phyloP scores from a whole-genome alignment of 495 filamentous ascomycete genomes.

The Aspergillus haitiensis region DNA sequence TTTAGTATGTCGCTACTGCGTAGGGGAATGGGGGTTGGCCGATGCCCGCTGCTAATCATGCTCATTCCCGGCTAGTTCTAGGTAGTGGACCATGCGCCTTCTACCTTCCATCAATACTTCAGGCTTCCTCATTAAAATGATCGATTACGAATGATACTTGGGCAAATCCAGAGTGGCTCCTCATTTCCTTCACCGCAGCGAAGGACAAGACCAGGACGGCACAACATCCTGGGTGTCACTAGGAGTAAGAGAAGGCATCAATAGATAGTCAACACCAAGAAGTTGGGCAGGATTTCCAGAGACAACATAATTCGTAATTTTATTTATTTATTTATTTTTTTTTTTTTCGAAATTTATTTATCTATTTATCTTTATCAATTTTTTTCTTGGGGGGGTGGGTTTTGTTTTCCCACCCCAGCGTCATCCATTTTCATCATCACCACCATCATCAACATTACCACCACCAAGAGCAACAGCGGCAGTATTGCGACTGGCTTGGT shows the following conservation, averaged over 20 bases:
- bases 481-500: background rate
- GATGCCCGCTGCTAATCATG: background rate
- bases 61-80: background rate
- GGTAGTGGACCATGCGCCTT: background rate
- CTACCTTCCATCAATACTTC: background rate
- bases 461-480: no score
- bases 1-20: background rate
- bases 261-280: background rate
- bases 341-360: no score
- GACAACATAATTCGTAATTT: no score
- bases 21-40: background rate
- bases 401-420: no score
- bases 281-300: background rate
- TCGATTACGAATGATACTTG: constrained; percentile 7
- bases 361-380: no score
- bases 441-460: no score
- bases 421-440: no score
- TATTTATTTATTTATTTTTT: no score
- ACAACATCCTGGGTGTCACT: no score
- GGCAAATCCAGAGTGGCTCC: background rate
- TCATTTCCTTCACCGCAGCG: background rate
- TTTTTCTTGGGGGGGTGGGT: no score
- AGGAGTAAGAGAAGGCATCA: no score
- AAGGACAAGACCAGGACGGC: background rate
- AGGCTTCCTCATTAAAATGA: constrained; percentile 7